Base-by-base conservation (phyloP, 2,329 filamentous ascomycete species). In the Fusarium oxysporum region DNA sequence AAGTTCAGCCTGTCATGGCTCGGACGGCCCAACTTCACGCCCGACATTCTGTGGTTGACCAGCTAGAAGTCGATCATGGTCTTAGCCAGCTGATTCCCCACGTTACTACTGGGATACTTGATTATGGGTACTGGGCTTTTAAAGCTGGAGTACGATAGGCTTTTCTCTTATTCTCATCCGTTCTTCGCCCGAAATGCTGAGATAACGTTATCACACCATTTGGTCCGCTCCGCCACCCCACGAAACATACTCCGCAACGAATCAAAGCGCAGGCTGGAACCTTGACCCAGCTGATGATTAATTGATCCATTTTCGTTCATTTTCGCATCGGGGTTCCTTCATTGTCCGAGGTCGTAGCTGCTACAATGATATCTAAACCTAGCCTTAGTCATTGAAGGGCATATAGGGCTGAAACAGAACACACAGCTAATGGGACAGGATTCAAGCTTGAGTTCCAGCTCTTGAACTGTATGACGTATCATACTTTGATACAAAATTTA, bases 401-500 rank as follows among this genome's bases (percentile, higher is more conserved):
- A 25, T 19, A 14, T 25, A 35, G 23, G 10, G 21, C 32, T 8
- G 3, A 30, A 21, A n/a, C 19, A 16, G 13, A 16, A 33, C 47
- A 33, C 5, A 23, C 5, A 9, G 11, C 10, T 32, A 17, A 11
- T 5, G 7, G 8, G 8, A 17, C 5, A 33, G 32, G 32, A 13
- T 33, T 33, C 13, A 33, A 2, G 2, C 3, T 23, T 9, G 1
- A 50, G 0, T 17, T 23, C 6, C 16, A 17, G 21, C 5, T 50
- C 21, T 23, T 1, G 8, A 6, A 6, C 6, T 19, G 2, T 19
- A 19, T 7, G 17, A 50, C 5, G 1, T 1, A 48, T n/a, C 10
- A 9, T 32, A 2, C 0, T 32, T 9, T 4, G 5, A 13, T 13
- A 5, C 4, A 5, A 17, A 3, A n/a, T 17, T 6, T 14, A 21